Percentiles rank a stretch among this genome's conserved stretches.
Conservation (phyloP, 2,329 filamentous ascomycete genomes). For the Sarocladiaceae sp. region DNA sequence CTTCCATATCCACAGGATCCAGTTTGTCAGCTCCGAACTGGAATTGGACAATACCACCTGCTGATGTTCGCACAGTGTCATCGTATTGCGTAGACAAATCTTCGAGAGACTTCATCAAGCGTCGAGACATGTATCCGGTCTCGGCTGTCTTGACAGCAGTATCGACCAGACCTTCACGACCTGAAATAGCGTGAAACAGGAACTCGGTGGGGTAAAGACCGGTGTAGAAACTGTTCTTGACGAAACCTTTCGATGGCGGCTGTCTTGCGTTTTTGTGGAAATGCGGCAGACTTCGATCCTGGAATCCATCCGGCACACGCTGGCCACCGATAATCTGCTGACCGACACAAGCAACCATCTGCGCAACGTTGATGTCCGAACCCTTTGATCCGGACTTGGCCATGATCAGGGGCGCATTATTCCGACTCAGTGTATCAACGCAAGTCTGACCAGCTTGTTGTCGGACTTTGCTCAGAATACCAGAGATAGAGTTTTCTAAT, state of each 20-base stretch:
- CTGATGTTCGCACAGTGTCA: slow-evolving; percentile 88
- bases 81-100: slow-evolving; percentile 93
- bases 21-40: slow-evolving; percentile 95
- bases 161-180: slow-evolving; percentile 96
- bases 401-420: slow-evolving; percentile 95
- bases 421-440: slow-evolving; percentile 82
- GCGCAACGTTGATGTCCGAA: slow-evolving; percentile 95
- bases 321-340: slow-evolving; percentile 96
- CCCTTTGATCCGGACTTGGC: slow-evolving; percentile 96
- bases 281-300: slow-evolving; percentile 90
- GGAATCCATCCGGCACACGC: slow-evolving; percentile 93
- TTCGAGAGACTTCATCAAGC: slow-evolving; percentile 96
- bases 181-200: slow-evolving; percentile 96
- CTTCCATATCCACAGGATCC: slow-evolving; percentile 97
- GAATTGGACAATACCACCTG: slow-evolving; percentile 87
- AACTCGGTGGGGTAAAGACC: slow-evolving; percentile 89
- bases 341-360: slow-evolving; percentile 96
- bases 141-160: slow-evolving; percentile 98
- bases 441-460: slow-evolving; percentile 87
- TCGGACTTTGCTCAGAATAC: slow-evolving; percentile 87
- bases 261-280: slow-evolving; percentile 91
- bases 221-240: slow-evolving; percentile 94
- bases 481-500: slow-evolving; percentile 84
- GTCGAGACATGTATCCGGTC: slow-evolving; percentile 97
- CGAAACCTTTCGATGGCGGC: slow-evolving; percentile 94